A percentile compares a stretch with the other conserved stretches of the same genome.
Conservation (phyloP, 768 basidiomycete genomes). For the Amanita pseudoporphyria region DNA sequence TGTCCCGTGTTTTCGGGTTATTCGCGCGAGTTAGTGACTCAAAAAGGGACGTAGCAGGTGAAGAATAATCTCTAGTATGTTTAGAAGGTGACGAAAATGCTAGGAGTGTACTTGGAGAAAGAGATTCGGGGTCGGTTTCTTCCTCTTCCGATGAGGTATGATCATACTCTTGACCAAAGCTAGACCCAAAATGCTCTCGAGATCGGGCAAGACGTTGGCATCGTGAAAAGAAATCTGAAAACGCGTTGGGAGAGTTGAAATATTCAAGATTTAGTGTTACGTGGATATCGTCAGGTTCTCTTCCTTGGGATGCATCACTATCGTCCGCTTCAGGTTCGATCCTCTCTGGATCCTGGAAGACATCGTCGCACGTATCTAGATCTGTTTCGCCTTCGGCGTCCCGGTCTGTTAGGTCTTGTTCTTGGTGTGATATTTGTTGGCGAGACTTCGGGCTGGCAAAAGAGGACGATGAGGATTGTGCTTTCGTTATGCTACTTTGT, state of each 20-base stretch:
- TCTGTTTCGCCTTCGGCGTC: conserved; percentile 18
- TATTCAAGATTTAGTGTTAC: conserved; percentile 9
- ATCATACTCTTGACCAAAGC: conserved; percentile 3
- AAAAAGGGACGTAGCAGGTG: conserved; percentile 2
- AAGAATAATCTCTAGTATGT: background rate
- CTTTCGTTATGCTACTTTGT: background rate
- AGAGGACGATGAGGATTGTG: conserved; percentile 8
- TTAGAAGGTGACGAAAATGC: background rate
- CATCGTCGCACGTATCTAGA: conserved; percentile 13
- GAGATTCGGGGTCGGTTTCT: background rate
- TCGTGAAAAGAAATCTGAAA: background rate
- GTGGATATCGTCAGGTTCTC: conserved; percentile 13
- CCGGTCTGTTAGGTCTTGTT: conserved; percentile 9
- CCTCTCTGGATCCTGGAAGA: conserved; percentile 13
- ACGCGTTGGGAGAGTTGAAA: conserved; percentile 5
- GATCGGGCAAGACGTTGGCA: conserved; percentile 4
- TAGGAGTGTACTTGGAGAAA: background rate
- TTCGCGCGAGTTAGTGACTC: background rate
- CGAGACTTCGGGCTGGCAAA: conserved; percentile 2
- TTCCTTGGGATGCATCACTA: conserved; percentile 9
- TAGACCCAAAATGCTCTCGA: background rate
- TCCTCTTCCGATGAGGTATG: background rate
- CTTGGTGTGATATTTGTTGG: conserved; percentile 2
- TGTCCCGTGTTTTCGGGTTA: background rate
- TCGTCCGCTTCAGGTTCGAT: conserved; percentile 6